phyloP scores from a whole-genome alignment of 352 stramenopile genomes.

The Pythium catenulatum region DNA sequence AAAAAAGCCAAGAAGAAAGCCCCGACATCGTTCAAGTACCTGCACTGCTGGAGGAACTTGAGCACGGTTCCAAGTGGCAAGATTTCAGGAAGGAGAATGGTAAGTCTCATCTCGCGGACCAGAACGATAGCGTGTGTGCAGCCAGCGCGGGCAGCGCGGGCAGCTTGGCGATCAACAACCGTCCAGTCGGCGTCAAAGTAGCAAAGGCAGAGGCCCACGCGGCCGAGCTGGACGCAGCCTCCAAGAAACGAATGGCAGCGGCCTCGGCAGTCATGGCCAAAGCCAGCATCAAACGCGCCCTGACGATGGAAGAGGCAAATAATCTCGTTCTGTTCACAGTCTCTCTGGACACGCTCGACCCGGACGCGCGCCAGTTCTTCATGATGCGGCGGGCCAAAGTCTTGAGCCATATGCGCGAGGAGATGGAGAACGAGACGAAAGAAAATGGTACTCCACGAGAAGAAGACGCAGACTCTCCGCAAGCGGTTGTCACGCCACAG shows the following conservation, averaged over 20 bases:
- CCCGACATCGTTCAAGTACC: not conserved
- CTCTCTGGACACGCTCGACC: not conserved
- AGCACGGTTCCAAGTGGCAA: constrained; percentile 2
- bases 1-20: not conserved
- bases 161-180: no score
- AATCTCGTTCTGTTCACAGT: constrained; percentile 1
- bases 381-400: not conserved
- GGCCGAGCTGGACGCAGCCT: not conserved
- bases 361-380: not conserved
- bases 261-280: not conserved
- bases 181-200: no score
- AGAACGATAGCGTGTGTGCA: no score
- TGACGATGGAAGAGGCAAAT: not conserved
- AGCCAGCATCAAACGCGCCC: not conserved
- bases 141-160: no score
- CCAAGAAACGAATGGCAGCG: not conserved
- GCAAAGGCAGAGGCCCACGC: not conserved
- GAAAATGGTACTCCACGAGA: no score
- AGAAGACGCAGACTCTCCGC: no score
- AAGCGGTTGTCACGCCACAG: no score
- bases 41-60: constrained; percentile 7
- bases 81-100: not conserved
- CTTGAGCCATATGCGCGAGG: no score
- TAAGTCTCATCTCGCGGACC: no score
- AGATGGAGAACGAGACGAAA: no score